Evolutionary conservation across 2,329 filamentous ascomycete genomes (phyloP).

Genomic region (Camptophora hylomeconis): DNA sequence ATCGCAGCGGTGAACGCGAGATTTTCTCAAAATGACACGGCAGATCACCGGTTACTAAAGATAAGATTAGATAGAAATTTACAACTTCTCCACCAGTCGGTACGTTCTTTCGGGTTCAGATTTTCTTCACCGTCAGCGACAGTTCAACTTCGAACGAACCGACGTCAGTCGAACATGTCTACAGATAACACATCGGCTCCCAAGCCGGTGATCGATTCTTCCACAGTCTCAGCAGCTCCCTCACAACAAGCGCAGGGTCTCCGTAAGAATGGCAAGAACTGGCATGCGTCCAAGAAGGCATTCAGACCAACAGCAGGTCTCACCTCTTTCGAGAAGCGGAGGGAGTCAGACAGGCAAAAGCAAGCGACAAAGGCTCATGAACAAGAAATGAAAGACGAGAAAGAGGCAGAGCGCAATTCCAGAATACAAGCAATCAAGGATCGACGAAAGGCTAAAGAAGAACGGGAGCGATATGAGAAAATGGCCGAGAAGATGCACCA

Average conservation of each 20-base stretch:
- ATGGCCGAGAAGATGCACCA: slow-evolving; percentile 97
- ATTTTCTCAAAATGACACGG: too few relatives aligned
- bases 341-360: slow-evolving; percentile 54
- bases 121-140: too few relatives aligned
- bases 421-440: slow-evolving; percentile 71
- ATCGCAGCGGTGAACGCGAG: too few relatives aligned
- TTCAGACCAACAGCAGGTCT: slow-evolving; percentile 73
- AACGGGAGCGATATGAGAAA: slow-evolving; percentile 83
- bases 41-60: too few relatives aligned
- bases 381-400: slow-evolving; percentile 91
- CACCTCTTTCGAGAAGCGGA: slow-evolving; percentile 65
- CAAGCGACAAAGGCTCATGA: slow-evolving; percentile 81
- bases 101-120: too few relatives aligned
- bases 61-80: too few relatives aligned
- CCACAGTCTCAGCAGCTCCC: too few relatives aligned
- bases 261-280: slow-evolving; percentile 60
- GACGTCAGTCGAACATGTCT: too few relatives aligned
- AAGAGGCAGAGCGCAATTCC: slow-evolving; percentile 71
- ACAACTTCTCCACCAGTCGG: too few relatives aligned
- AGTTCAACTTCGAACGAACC: slow-evolving; percentile 4
- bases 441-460: slow-evolving; percentile 75
- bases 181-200: too few relatives aligned
- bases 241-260: too few relatives aligned
- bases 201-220: too few relatives aligned
- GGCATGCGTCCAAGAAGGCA: slow-evolving; percentile 70